Base-by-base conservation (phyloP, 2,329 filamentous ascomycete species). In the Parasarocladium wereldwijsianum region DNA sequence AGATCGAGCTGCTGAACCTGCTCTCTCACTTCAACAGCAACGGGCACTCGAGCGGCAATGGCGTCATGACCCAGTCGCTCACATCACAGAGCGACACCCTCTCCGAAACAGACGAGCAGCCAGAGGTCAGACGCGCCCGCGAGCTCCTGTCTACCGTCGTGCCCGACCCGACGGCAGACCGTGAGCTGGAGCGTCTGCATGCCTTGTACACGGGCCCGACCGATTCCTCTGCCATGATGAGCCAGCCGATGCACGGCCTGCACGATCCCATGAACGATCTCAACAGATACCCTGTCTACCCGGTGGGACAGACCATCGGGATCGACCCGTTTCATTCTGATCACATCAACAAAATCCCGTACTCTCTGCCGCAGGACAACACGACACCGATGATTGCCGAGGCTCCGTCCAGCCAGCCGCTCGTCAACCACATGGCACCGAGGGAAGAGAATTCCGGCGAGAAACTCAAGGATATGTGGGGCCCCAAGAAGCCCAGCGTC, bases 241-340 rank as follows among this genome's bases (percentile, higher is more conserved):
- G 52, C n/a, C 53, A 52, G 16, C 48, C 52, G 16, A 57, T 67
- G 44, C 53, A 57, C 15, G 51, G 66, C 46, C 46, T 69, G 40
- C 56, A 66, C 36, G 66, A 72, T 36, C 59, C 64, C 22, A 57
- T 72, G 40, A 65, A 55, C 40, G 67, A 73, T 36, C 61, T 69
- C 26, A 52, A 44, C 35, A 57, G 67, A 25, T 67, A 71, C 38
- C 69, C 92, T 32, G 85, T 94, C 8, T 96, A 94, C 48, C 86
- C 87, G 0, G 84, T 93, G 11, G 86, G 86, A 12, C 75, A 85
- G 39, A 90, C 78, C 1, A 82, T 92, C 40, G 86, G 86, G 31
- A 94, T 94, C 40, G 86, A 94, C 47, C 86, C 87, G 2, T 90
- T 93, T 66, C 86, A 87, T 47, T 79, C 82, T 42, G 86, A 94